These are phyloP conservation scores for Phialophora tarda DNA, from an alignment of 2,329 filamentous ascomycete species.

Conservation along the genomic window DNA sequence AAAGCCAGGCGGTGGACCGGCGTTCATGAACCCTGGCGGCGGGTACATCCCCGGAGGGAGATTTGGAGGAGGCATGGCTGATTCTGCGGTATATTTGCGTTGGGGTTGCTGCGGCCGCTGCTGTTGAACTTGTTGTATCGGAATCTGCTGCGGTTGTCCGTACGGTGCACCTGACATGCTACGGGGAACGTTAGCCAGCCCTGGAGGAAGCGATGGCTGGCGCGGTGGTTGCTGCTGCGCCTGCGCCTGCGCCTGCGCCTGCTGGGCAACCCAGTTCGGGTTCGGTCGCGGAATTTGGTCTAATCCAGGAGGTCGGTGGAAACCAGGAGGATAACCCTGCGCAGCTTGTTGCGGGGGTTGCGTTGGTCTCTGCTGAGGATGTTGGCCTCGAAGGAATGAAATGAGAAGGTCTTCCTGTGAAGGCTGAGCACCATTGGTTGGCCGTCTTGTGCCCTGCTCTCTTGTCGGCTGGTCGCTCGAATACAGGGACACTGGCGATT, in stretches of 20 bases:
- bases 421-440: conserved; percentile 47
- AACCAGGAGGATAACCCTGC: conserved; percentile 43
- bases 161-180: conserved; percentile 37
- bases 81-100: conserved; percentile 41
- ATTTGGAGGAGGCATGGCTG: conserved; percentile 39
- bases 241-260: conserved; percentile 28
- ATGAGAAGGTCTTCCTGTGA: conserved; percentile 47
- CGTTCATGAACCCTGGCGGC: conserved; percentile 53
- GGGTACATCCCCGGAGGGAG: conserved; percentile 54
- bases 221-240: conserved; percentile 26
- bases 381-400: conserved; percentile 38
- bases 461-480: conserved; percentile 40
- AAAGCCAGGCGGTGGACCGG: conserved; percentile 46
- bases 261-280: conserved; percentile 40
- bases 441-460: conserved; percentile 45
- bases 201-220: conserved; percentile 31
- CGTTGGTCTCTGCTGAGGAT: conserved; percentile 46
- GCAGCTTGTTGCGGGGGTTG: conserved; percentile 42
- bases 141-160: conserved; percentile 27
- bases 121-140: conserved; percentile 20
- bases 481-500: conserved; percentile 52
- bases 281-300: conserved; percentile 46
- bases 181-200: conserved; percentile 43
- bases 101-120: conserved; percentile 30
- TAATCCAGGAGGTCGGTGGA: conserved; percentile 53